A percentile compares a stretch with the other conserved stretches of the same genome.
These are phyloP conservation scores for Quercus rubra DNA, from an alignment of 306 rosid species.

Conservation along the genomic window DNA sequence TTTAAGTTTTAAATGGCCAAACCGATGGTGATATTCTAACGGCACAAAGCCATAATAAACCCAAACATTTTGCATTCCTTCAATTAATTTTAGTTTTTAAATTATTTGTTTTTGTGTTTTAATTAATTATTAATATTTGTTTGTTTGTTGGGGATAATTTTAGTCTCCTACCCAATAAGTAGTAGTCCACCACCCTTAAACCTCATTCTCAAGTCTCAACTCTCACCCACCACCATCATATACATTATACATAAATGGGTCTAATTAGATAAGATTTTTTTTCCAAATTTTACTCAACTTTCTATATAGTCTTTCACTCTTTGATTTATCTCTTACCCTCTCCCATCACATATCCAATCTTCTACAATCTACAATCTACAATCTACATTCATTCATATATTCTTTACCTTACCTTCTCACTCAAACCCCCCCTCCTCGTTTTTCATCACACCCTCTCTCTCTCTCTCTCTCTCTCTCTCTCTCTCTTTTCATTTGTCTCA, in stretches of 20 bases:
- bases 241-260: no score
- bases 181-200: slow-evolving; percentile 6
- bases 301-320: neutral
- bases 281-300: neutral
- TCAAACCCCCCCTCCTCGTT: slow-evolving; percentile 31
- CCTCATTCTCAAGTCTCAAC: slow-evolving; percentile 4
- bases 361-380: neutral
- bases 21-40: slow-evolving; percentile 48
- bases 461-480: slow-evolving; percentile 20
- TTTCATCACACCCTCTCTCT: slow-evolving; percentile 1
- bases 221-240: slow-evolving; percentile 2
- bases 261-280: neutral
- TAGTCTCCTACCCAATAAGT: neutral
- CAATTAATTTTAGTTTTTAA: neutral
- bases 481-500: slow-evolving; percentile 16
- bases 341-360: slow-evolving; percentile 16
- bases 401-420: slow-evolving; percentile 72
- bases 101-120: neutral
- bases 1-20: slow-evolving; percentile 32
- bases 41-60: slow-evolving; percentile 5
- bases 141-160: neutral
- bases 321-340: neutral
- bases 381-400: slow-evolving; percentile 32
- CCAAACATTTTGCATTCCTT: neutral
- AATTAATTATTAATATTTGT: neutral